A percentile compares a stretch with the other conserved stretches of the same genome.
These are phyloP conservation scores for Phytophthora megakarya DNA, from an alignment of 352 stramenopile genomes.

Conservation along the genomic window DNA sequence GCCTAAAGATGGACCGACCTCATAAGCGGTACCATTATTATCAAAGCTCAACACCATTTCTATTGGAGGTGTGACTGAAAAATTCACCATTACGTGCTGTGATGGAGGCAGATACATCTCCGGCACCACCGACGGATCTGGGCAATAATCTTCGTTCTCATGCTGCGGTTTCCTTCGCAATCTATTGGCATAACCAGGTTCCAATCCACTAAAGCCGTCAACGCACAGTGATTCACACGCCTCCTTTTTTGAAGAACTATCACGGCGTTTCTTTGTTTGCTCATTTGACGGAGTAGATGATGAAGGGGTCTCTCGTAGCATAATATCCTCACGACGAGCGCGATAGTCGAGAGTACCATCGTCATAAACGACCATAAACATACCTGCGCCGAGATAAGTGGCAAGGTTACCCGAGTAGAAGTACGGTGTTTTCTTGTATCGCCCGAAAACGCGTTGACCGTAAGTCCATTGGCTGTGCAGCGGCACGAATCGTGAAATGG, in stretches of 20 bases:
- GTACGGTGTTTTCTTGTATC: conserved; percentile 74
- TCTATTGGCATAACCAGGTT: neutral
- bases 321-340: conserved; percentile 68
- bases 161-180: conserved; percentile 7
- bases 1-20: conserved; percentile 1
- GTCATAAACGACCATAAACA: conserved; percentile 86
- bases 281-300: neutral
- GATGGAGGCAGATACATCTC: conserved; percentile 22
- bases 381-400: conserved; percentile 62
- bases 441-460: conserved; percentile 62
- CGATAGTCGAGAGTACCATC: conserved; percentile 77
- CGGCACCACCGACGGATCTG: conserved; percentile 9
- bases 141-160: neutral
- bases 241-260: conserved; percentile 4
- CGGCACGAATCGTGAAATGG: conserved; percentile 48
- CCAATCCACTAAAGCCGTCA: conserved; percentile 9
- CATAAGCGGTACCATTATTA: neutral
- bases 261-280: conserved; percentile 8
- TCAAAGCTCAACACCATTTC: conserved; percentile 43
- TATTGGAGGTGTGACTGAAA: conserved; percentile 44
- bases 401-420: conserved; percentile 83
- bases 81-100: conserved; percentile 56
- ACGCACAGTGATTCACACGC: conserved; percentile 8
- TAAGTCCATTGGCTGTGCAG: conserved; percentile 67
- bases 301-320: conserved; percentile 38